phyloP scores from a whole-genome alignment of 352 stramenopile genomes.

The Phytophthora agathidicida region DNA sequence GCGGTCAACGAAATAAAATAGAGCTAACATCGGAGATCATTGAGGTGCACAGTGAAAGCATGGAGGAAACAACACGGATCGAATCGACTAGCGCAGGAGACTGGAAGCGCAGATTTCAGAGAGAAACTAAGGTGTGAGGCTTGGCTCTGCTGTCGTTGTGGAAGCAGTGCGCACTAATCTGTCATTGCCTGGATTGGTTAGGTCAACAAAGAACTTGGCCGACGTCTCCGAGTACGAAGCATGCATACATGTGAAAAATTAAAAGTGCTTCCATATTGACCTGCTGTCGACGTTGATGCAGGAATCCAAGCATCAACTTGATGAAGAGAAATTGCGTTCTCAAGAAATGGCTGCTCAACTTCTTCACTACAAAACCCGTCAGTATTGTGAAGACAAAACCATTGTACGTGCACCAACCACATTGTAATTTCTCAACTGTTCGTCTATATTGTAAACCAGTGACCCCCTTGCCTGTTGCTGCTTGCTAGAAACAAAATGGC shows the following conservation, averaged over 20 bases:
- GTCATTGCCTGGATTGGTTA: constrained; percentile 20
- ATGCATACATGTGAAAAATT: not conserved
- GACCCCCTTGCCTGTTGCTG: not conserved
- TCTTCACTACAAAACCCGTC: constrained; percentile 30
- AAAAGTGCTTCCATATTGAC: not conserved
- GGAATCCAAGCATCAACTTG: constrained; percentile 57
- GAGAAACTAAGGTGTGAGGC: constrained; percentile 64
- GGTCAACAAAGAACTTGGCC: constrained; percentile 80
- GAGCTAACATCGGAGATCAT: not conserved
- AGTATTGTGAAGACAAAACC: constrained; percentile 1
- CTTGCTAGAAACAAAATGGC: constrained; percentile 10
- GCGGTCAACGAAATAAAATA: constrained; percentile 18
- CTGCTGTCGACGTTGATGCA: constrained; percentile 10
- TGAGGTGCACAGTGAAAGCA: not conserved
- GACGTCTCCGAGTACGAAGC: constrained; percentile 57
- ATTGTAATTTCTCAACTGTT: not conserved
- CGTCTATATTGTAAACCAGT: not conserved
- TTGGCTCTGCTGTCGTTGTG: not conserved
- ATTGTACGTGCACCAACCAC: constrained; percentile 7
- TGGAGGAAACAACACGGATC: constrained; percentile 15
- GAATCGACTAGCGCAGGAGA: constrained; percentile 29
- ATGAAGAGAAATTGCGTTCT: constrained; percentile 40
- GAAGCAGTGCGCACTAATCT: not conserved
- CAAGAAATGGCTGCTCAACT: constrained; percentile 45
- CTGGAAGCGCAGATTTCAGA: constrained; percentile 72